Conservation (phyloP, 2,329 filamentous ascomycete genomes). For the Monilinia laxa region DNA sequence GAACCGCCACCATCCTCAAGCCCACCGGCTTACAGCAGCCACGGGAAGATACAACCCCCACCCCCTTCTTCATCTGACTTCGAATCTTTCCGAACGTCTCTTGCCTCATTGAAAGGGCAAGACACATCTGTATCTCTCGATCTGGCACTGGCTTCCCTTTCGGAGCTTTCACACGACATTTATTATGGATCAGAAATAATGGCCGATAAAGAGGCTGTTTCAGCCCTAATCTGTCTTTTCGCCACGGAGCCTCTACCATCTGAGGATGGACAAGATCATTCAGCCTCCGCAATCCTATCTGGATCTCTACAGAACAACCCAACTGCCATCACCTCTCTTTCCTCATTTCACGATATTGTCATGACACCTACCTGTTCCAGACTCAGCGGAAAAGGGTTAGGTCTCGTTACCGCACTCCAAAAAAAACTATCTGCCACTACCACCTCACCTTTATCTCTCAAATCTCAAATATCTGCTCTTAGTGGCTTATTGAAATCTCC, state of each 20-base stretch:
- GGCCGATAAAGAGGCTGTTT: constrained; percentile 54
- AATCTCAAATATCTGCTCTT: constrained; percentile 49
- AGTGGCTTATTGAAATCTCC: constrained; percentile 57
- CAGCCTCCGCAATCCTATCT: constrained; percentile 58
- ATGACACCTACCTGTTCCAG: constrained; percentile 35
- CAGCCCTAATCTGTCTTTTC: constrained; percentile 58
- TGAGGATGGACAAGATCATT: constrained; percentile 33
- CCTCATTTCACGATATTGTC: constrained; percentile 46
- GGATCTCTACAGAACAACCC: constrained; percentile 65
- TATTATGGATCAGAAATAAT: constrained; percentile 66
- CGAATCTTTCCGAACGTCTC: constrained; percentile 48
- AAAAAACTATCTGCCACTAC: constrained; percentile 29
- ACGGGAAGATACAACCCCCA: constrained; percentile 58
- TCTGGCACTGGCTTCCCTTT: constrained; percentile 52
- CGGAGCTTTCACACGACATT: constrained; percentile 65
- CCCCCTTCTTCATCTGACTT: constrained; percentile 42
- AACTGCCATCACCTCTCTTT: constrained; percentile 54
- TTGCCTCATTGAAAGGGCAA: constrained; percentile 51
- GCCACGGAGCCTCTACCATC: constrained; percentile 31
- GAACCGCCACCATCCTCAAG: constrained; percentile 45
- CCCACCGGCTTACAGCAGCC: constrained; percentile 57
- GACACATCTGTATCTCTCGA: constrained; percentile 34
- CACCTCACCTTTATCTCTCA: constrained; percentile 36
- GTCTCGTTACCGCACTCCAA: constrained; percentile 36
- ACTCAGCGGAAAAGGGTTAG: constrained; percentile 19